Base-by-base conservation (phyloP, 106 monocot genomes). In the Apostasia shenzhenica region DNA sequence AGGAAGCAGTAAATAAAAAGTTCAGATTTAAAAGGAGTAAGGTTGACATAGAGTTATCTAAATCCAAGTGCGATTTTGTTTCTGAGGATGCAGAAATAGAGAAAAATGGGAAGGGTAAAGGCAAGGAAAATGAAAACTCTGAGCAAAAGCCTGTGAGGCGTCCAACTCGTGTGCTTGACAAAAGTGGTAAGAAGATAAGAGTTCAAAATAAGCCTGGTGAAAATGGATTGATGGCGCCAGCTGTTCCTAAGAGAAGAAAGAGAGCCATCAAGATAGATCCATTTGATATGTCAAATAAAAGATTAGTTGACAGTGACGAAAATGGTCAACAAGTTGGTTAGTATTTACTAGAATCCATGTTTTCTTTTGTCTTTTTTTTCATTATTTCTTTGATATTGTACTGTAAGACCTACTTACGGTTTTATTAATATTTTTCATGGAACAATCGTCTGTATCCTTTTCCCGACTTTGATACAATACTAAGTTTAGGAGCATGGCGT, bases 251-350 rank as follows among this genome's bases (percentile, higher is more conserved):
- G 4, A 83, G 83, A 58, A 83, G 67, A 45, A 92, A 81, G 59
- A 60, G 88, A 61, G 75, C 74, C 7, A 91, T 91, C 14, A 85
- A 78, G 67, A 53, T 92, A 56, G 83, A 92, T 67, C 88, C 82
- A 4, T 79, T 77, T 80, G 92, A 92, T 61, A 67, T 72, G 39
- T 92, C 92, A 47, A 92, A 89, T 72, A 92, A 92, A 74, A 46
- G 92, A 72, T 61, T 88, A 7, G 81, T 75, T 45, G 83, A 90
- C 69, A 70, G 53, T 62, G 61, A 48, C 75, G 81, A 83, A 72
- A 73, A 55, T 57, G 50, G 44, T 81, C 49, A 65, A 43, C 54
- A 50, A 39, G 59, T 41, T 77, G 88, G 88, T 84, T 2, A 70
- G 79, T 60, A 63, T 48, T n/a, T 49, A 61, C 3, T 61, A 55